phyloP scores from a whole-genome alignment of 768 basidiomycete genomes.

The Wakefieldia striispora region DNA sequence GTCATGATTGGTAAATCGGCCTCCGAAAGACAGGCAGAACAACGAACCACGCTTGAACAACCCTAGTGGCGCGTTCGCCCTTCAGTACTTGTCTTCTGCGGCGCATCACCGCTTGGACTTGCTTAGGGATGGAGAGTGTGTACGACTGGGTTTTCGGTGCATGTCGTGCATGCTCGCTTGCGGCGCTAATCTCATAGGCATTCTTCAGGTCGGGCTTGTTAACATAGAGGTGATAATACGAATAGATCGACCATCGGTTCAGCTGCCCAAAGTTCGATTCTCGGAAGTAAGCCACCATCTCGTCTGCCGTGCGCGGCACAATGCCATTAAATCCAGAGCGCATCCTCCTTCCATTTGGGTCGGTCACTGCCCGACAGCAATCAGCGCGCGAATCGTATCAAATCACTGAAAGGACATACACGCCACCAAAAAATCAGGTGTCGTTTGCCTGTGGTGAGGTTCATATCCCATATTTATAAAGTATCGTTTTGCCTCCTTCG shows the following conservation, averaged over 20 bases:
- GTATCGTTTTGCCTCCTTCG: conserved; percentile 49
- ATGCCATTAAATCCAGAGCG: conserved; percentile 38
- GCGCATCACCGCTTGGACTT: conserved; percentile 42
- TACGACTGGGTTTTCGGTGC: conserved; percentile 42
- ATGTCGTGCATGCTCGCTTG: conserved; percentile 49
- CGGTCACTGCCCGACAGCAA: conserved; percentile 40
- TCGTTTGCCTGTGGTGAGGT: conserved; percentile 55
- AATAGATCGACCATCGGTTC: conserved; percentile 47
- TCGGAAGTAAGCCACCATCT: conserved; percentile 53
- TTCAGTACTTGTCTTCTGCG: conserved; percentile 45
- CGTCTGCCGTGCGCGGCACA: conserved; percentile 52
- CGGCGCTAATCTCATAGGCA: conserved; percentile 48
- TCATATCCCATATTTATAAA: conserved; percentile 55
- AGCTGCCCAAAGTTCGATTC: conserved; percentile 37
- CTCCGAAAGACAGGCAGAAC: conserved; percentile 13
- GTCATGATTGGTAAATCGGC: neutral
- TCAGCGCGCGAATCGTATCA: neutral
- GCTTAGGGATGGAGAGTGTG: conserved; percentile 43
- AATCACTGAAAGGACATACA: conserved; percentile 34
- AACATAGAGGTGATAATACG: conserved; percentile 44
- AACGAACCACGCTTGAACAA: conserved; percentile 35
- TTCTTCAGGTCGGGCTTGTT: conserved; percentile 41
- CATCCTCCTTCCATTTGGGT: conserved; percentile 54
- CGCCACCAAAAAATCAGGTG: conserved; percentile 56
- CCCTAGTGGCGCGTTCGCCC: conserved; percentile 37